These are phyloP conservation scores for Coprinellus micaceus DNA, from an alignment of 768 basidiomycete species.

Conservation along the genomic window DNA sequence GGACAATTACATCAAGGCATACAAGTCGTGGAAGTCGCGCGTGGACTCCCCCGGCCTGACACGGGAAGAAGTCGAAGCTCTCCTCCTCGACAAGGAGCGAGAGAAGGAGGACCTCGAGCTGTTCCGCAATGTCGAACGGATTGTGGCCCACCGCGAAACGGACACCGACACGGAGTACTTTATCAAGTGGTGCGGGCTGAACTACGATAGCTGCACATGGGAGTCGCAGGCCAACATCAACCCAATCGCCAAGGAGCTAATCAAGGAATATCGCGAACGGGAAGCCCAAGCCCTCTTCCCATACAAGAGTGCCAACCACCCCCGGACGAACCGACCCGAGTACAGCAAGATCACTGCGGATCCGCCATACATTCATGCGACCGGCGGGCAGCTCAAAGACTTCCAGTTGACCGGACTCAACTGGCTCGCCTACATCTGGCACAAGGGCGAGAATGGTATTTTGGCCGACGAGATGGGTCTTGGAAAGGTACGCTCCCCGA, in stretches of 20 bases:
- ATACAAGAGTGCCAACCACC: constrained; percentile 73
- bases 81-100: constrained; percentile 87
- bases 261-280: constrained; percentile 74
- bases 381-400: constrained; percentile 89
- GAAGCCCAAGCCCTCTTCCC: constrained; percentile 81
- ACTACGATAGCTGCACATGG: constrained; percentile 96
- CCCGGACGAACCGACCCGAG: constrained; percentile 62
- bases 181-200: constrained; percentile 94
- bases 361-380: constrained; percentile 75
- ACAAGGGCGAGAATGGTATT: constrained; percentile 92
- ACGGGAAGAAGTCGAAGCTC: constrained; percentile 84
- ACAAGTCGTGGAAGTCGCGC: constrained; percentile 68
- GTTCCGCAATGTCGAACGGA: constrained; percentile 87
- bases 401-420: constrained; percentile 98
- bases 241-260: constrained; percentile 69
- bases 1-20: constrained; percentile 97
- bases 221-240: constrained; percentile 80
- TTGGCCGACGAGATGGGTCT: constrained; percentile 99
- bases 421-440: constrained; percentile 98
- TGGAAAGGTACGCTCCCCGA: constrained; percentile 62
- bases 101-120: constrained; percentile 88
- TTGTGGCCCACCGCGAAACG: constrained; percentile 71
- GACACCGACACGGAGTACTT: constrained; percentile 75
- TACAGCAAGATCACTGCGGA: constrained; percentile 85
- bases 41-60: constrained; percentile 63